phyloP scores from a whole-genome alignment of 2,329 filamentous ascomycete species.

The Cercospora sp. region DNA sequence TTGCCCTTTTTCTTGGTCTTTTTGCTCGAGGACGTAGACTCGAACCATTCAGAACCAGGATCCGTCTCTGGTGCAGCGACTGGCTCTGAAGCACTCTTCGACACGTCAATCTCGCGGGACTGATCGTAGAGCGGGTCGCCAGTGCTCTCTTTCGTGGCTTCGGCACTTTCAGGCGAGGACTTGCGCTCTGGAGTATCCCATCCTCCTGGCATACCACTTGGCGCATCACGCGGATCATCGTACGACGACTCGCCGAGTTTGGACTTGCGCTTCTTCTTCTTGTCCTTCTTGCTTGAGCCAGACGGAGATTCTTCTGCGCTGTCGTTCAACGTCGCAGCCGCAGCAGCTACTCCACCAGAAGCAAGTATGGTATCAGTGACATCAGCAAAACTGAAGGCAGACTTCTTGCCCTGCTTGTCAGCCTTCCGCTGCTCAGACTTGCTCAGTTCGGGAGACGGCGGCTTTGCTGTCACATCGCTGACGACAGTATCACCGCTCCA shows the following conservation, averaged over 20 bases:
- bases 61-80: conserved; percentile 28
- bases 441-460: conserved; percentile 21
- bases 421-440: conserved; percentile 33
- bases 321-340: conserved; percentile 23
- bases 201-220: conserved; percentile 31
- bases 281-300: conserved; percentile 33
- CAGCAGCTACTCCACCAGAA: conserved; percentile 32
- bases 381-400: conserved; percentile 30
- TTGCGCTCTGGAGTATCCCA: conserved; percentile 30
- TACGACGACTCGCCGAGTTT: conserved; percentile 35
- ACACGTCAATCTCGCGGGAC: conserved; percentile 20
- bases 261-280: conserved; percentile 40
- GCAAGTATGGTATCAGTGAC: conserved; percentile 34
- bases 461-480: conserved; percentile 11
- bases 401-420: conserved; percentile 25
- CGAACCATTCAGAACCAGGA: conserved; percentile 23
- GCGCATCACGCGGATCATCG: conserved; percentile 36
- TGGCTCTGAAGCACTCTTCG: conserved; percentile 12
- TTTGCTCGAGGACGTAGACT: conserved; percentile 18
- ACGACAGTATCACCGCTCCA: conserved; percentile 11
- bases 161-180: conserved; percentile 26
- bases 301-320: conserved; percentile 27
- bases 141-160: conserved; percentile 17
- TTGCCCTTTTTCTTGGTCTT: conserved; percentile 50
- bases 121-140: conserved; percentile 27